These are phyloP conservation scores for Fagus sylvatica DNA, from an alignment of 306 rosid species.

Conservation along the genomic window DNA sequence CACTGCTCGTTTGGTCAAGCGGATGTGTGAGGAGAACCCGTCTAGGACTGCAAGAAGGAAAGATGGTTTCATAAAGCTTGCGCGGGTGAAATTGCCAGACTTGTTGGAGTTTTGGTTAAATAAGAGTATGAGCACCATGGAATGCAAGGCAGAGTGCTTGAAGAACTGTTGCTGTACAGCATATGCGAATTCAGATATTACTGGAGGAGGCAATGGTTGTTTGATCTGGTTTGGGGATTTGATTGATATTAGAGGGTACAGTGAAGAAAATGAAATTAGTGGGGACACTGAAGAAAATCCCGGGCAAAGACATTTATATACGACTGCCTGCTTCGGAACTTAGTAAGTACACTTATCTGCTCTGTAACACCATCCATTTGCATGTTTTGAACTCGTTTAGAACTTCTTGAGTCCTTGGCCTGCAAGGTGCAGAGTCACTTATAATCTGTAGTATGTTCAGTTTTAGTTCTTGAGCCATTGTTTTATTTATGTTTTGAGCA, in stretches of 20 bases:
- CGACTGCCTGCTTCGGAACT: no score
- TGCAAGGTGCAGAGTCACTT: no score
- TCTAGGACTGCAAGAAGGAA: no score
- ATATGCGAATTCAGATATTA: constrained; percentile 23
- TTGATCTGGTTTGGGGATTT: constrained; percentile 31
- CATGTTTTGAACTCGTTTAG: no score
- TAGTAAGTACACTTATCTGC: no score
- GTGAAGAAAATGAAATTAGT: constrained; percentile 28
- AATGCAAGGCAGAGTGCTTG: constrained; percentile 29
- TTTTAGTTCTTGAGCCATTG: no score
- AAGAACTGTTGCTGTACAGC: constrained; percentile 36
- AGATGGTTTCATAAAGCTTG: background rate
- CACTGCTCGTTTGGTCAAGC: background rate
- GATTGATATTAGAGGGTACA: constrained; percentile 29
- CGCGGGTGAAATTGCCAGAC: constrained; percentile 27
- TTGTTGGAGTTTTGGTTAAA: constrained; percentile 27
- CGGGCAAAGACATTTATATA: constrained; percentile 35
- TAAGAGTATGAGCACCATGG: constrained; percentile 15
- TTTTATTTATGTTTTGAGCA: no score
- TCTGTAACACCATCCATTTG: no score
- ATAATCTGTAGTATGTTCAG: no score
- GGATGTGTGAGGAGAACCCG: no score
- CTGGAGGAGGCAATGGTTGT: constrained; percentile 36
- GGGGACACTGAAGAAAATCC: background rate
- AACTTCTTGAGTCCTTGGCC: no score